phyloP scores from a whole-genome alignment of 352 stramenopile genomes.

The Phytopythium kandeliae region DNA sequence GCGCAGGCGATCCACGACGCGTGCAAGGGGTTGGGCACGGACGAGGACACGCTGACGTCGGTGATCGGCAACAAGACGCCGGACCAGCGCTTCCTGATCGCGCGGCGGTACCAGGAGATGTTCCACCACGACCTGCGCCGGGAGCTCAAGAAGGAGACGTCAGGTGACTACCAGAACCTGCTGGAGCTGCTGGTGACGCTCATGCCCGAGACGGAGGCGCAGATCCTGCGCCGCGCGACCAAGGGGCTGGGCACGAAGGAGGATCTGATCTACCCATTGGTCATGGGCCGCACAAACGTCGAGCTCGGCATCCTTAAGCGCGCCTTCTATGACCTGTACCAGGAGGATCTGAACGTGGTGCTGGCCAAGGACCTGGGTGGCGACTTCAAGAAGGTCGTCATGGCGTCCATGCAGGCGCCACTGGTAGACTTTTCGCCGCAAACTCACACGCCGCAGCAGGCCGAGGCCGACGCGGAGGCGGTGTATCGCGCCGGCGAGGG shows the following conservation, averaged over 20 bases:
- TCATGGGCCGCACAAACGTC: conserved; percentile 60
- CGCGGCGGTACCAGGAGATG: conserved; percentile 57
- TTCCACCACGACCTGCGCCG: conserved; percentile 51
- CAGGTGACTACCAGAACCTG: conserved; percentile 58
- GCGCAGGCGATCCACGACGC: conserved; percentile 57
- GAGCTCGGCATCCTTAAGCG: conserved; percentile 81
- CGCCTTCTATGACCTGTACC: conserved; percentile 62
- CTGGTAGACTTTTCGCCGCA: conserved; percentile 45
- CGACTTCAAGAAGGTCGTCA: conserved; percentile 71
- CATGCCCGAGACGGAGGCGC: conserved; percentile 58
- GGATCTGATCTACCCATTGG: conserved; percentile 60
- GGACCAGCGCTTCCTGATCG: conserved; percentile 59
- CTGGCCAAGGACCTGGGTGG: conserved; percentile 57
- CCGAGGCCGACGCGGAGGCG: conserved; percentile 43
- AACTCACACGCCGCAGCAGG: conserved; percentile 56
- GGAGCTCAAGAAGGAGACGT: conserved; percentile 58
- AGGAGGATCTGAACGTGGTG: conserved; percentile 49
- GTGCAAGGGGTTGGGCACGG: conserved; percentile 59
- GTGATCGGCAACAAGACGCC: conserved; percentile 51
- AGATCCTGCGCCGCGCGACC: conserved; percentile 57
- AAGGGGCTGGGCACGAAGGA: conserved; percentile 67
- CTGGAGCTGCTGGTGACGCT: conserved; percentile 45
- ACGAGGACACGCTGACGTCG: conserved; percentile 39
- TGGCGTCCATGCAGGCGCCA: conserved; percentile 55
- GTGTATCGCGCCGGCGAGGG: conserved; percentile 72